phyloP scores from a whole-genome alignment of 2,329 filamentous ascomycete species.

The Sporothrix brunneoviolacea region DNA sequence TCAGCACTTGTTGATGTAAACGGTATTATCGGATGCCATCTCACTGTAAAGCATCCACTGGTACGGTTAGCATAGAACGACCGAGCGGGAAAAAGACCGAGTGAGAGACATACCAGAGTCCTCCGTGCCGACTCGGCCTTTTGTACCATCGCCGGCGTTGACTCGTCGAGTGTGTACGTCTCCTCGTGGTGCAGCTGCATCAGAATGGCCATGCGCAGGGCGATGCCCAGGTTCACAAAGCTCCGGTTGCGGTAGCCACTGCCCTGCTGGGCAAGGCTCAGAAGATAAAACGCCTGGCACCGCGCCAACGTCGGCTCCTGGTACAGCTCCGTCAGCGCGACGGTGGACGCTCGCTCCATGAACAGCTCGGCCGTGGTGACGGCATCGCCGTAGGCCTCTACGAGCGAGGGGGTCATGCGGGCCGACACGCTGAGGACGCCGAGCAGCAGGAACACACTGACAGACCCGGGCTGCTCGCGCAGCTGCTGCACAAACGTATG shows the following conservation, averaged over 20 bases:
- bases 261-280: slow-evolving; percentile 53
- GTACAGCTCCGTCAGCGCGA: slow-evolving; percentile 46
- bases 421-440: slow-evolving; percentile 51
- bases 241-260: slow-evolving; percentile 47
- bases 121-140: slow-evolving; percentile 50
- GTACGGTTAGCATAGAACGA: slow-evolving; percentile 6
- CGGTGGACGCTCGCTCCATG: slow-evolving; percentile 41
- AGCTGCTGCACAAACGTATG: slow-evolving; percentile 42
- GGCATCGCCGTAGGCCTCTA: slow-evolving; percentile 42
- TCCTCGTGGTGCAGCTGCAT: slow-evolving; percentile 51
- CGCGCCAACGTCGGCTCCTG: slow-evolving; percentile 46
- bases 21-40: neutral
- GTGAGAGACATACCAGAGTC: slow-evolving; percentile 38
- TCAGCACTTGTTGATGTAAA: too few relatives aligned
- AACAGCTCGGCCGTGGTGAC: slow-evolving; percentile 47
- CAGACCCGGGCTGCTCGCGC: slow-evolving; percentile 38
- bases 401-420: slow-evolving; percentile 44
- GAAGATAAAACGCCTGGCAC: slow-evolving; percentile 52
- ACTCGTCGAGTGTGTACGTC: slow-evolving; percentile 40
- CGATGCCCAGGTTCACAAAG: slow-evolving; percentile 51
- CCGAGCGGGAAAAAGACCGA: neutral
- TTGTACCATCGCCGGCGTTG: slow-evolving; percentile 39
- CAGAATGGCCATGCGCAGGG: slow-evolving; percentile 48
- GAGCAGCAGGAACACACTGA: slow-evolving; percentile 49
- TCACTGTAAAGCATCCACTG: slow-evolving; percentile 52